These are phyloP conservation scores for Anthoceros angustus DNA, from an alignment of 225 moss, liverwort and hornwort genomes.

Conservation along the genomic window DNA sequence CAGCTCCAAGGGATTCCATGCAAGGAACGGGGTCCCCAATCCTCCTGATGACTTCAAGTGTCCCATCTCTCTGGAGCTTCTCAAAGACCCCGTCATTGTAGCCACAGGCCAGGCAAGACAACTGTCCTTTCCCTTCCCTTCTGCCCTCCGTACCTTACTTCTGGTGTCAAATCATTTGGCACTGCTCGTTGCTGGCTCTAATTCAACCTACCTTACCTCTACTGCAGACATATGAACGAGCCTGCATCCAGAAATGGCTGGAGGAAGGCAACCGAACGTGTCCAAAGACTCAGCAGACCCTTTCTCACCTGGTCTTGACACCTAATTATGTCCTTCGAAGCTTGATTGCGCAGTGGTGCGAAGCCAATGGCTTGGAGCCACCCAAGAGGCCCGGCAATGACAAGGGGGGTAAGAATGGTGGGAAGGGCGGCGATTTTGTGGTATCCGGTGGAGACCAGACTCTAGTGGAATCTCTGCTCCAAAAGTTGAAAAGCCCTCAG, in stretches of 20 bases:
- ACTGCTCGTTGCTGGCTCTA: not conserved
- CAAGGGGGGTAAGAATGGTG: not conserved
- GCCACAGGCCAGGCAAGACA: slow-evolving; percentile 66
- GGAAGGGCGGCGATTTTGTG: not conserved
- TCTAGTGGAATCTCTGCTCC: slow-evolving; percentile 33
- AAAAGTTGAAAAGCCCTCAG: slow-evolving; percentile 34
- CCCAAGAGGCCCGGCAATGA: slow-evolving; percentile 21
- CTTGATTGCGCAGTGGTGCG: slow-evolving; percentile 74
- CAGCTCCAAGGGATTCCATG: slow-evolving; percentile 11
- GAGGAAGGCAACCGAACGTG: slow-evolving; percentile 49
- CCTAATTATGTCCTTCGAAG: slow-evolving; percentile 74
- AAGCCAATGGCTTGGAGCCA: slow-evolving; percentile 31
- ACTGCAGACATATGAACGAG: slow-evolving; percentile 64
- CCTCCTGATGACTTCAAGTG: slow-evolving; percentile 74
- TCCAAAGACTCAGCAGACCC: slow-evolving; percentile 34
- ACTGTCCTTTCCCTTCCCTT: not conserved
- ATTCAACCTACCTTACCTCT: not conserved
- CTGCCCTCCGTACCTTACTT: slow-evolving; percentile 3
- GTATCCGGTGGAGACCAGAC: slow-evolving; percentile 23
- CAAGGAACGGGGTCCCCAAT: slow-evolving; percentile 24
- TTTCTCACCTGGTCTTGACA: slow-evolving; percentile 41
- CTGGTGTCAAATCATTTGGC: no score
- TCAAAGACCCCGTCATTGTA: slow-evolving; percentile 74
- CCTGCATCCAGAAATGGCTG: slow-evolving; percentile 74
- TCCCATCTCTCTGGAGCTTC: slow-evolving; percentile 72